Evolutionary conservation across 2,329 filamentous ascomycete species (phyloP).

Genomic region (Aspergillus latus): DNA sequence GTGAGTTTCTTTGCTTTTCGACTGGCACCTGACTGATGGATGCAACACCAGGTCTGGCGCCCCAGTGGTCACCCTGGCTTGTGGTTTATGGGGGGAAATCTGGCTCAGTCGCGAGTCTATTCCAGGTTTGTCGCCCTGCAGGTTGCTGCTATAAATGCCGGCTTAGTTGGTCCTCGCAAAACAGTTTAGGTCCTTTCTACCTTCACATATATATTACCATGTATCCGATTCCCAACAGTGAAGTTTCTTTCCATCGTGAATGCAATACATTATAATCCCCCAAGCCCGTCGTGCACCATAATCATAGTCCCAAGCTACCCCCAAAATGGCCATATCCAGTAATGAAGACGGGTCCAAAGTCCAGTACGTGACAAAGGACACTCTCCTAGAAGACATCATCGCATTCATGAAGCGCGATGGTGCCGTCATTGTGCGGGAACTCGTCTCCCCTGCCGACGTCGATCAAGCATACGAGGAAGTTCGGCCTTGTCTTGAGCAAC

Average conservation of each 20-base stretch:
- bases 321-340: not conserved
- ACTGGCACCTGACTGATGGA: not conserved
- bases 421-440: not conserved
- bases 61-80: constrained; percentile 8
- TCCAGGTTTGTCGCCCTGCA: constrained; percentile 10
- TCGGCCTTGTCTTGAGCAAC: not conserved
- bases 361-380: not conserved
- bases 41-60: constrained; percentile 5
- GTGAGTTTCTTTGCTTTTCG: not conserved
- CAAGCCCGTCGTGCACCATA: not conserved
- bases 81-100: constrained; percentile 11
- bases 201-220: too few relatives aligned
- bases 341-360: too few relatives aligned
- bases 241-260: too few relatives aligned
- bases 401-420: not conserved
- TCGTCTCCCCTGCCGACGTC: not conserved
- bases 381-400: not conserved
- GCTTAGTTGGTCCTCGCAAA: not conserved
- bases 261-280: too few relatives aligned
- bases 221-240: too few relatives aligned
- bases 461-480: not conserved
- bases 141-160: not conserved
- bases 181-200: not conserved
- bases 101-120: not conserved
- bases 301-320: not conserved